These are phyloP conservation scores for Candida namnaoensis DNA, from an alignment of 805 yeast species.

Conservation along the genomic window DNA sequence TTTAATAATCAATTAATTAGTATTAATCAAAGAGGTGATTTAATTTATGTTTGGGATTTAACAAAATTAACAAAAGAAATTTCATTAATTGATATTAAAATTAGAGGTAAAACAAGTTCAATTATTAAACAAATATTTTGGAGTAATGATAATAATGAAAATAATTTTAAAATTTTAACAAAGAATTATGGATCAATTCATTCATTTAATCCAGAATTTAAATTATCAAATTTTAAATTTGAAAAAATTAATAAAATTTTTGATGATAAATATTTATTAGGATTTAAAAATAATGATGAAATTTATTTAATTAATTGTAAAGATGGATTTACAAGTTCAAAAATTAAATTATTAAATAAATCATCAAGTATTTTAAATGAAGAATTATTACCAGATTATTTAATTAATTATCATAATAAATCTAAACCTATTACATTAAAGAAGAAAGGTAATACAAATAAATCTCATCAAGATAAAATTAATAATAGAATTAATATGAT, in stretches of 20 bases:
- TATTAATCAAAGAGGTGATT: slow-evolving; percentile 51
- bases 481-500: no score
- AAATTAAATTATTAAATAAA: slow-evolving; percentile 31
- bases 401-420: slow-evolving; percentile 6
- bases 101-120: slow-evolving; percentile 57
- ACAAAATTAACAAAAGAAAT: slow-evolving; percentile 41
- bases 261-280: not conserved
- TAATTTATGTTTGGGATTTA: slow-evolving; percentile 55
- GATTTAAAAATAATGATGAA: slow-evolving; percentile 2
- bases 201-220: slow-evolving; percentile 35
- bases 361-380: slow-evolving; percentile 14
- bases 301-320: slow-evolving; percentile 16
- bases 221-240: not conserved
- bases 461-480: no score
- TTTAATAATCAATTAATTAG: slow-evolving; percentile 50
- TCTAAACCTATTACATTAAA: no score
- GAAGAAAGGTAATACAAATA: no score
- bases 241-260: not conserved
- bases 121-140: slow-evolving; percentile 42
- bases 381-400: slow-evolving; percentile 16
- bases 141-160: slow-evolving; percentile 29
- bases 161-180: slow-evolving; percentile 36
- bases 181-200: slow-evolving; percentile 51
- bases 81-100: slow-evolving; percentile 46
- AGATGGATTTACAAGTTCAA: slow-evolving; percentile 16